Percentiles rank a stretch among this genome's conserved stretches.
Conservation (phyloP, 2,329 filamentous ascomycete species). For the Nemania sp. region DNA sequence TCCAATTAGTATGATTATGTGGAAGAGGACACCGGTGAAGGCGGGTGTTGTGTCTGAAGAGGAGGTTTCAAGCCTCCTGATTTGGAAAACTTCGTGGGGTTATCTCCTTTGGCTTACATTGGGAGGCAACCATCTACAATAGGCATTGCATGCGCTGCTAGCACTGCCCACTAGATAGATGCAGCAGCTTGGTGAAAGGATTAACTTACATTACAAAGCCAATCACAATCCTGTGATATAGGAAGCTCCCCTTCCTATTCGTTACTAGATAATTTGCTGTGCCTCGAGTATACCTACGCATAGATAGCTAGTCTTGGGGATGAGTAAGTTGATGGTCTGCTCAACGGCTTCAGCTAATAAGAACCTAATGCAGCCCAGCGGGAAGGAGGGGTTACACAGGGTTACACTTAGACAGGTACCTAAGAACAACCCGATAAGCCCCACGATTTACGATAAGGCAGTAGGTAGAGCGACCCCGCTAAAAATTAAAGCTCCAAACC, state of each 20-base stretch:
- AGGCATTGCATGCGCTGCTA: not conserved
- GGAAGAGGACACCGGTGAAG: not conserved
- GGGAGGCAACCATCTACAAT: not conserved
- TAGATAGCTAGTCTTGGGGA: too few relatives aligned
- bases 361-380: too few relatives aligned
- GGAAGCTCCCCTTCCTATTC: not conserved
- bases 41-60: not conserved
- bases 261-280: not conserved
- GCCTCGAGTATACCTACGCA: not conserved
- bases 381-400: not conserved
- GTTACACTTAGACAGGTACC: not conserved
- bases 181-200: not conserved
- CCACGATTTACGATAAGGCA: not conserved
- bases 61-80: not conserved
- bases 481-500: slow-evolving; percentile 23
- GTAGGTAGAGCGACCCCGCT: slow-evolving; percentile 31
- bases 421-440: slow-evolving; percentile 26
- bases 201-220: not conserved
- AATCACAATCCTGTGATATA: not conserved
- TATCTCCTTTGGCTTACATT: too few relatives aligned
- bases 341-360: too few relatives aligned
- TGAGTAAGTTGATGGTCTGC: too few relatives aligned
- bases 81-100: not conserved
- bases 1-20: not conserved
- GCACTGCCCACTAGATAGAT: not conserved